Conservation (phyloP, 202 grass and related monocot species). For the Digitaria exilis region DNA sequence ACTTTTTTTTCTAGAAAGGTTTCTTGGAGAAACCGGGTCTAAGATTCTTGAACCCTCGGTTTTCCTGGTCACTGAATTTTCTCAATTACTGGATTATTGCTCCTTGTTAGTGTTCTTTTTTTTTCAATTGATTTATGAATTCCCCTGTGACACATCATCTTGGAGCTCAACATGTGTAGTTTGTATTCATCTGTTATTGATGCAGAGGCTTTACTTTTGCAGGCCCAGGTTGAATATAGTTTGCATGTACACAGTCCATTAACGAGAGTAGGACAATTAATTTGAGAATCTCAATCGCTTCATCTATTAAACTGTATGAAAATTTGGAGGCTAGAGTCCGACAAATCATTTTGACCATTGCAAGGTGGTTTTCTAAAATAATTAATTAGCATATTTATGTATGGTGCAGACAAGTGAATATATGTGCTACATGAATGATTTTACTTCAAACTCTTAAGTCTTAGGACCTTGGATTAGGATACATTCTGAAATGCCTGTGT, state of each 20-base stretch:
- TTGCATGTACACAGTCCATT: constrained; percentile 19
- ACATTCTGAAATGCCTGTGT: constrained; percentile 36
- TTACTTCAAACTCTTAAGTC: background rate
- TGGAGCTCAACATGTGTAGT: background rate
- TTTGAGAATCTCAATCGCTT: constrained; percentile 11
- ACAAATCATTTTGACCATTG: constrained; percentile 9
- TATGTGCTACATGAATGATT: background rate
- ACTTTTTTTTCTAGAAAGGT: too few relatives aligned
- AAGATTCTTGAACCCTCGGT: background rate
- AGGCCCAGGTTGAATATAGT: constrained; percentile 2
- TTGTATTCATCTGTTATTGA: background rate
- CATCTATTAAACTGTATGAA: background rate
- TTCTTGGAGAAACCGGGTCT: background rate
- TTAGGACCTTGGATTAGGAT: constrained; percentile 18
- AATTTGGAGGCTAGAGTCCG: background rate
- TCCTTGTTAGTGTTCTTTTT: background rate
- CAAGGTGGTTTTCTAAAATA: background rate
- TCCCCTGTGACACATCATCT: background rate
- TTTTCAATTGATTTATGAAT: background rate
- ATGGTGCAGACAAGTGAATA: background rate
- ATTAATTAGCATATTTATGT: background rate
- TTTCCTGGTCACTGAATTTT: constrained; percentile 3
- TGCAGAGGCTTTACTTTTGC: background rate
- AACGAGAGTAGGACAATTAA: background rate
- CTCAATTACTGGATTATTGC: background rate